Percentiles rank a stretch among this genome's conserved stretches.
Conservation (phyloP, 1,139 yeast species). For the Sugiyamaella sp. region DNA sequence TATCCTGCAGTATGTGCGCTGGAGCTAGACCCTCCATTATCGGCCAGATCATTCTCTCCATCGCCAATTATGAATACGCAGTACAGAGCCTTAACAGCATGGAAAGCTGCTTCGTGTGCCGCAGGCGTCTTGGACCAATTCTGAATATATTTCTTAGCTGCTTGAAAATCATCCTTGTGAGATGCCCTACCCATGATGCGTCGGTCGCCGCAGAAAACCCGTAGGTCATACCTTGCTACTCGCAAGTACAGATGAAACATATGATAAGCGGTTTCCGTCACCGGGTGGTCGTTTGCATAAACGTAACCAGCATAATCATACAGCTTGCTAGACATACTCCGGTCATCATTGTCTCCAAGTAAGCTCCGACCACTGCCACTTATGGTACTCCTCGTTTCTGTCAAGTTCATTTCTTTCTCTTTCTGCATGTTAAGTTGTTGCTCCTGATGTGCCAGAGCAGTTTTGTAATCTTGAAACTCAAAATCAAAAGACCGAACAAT, state of each 20-base stretch:
- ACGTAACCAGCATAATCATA: not conserved
- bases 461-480: slow-evolving; percentile 1
- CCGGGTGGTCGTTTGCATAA: slow-evolving; percentile 15
- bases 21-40: not conserved
- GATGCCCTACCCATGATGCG: slow-evolving; percentile 77
- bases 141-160: slow-evolving; percentile 41
- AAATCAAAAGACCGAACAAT: slow-evolving; percentile 15
- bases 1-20: slow-evolving; percentile 17
- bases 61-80: slow-evolving; percentile 17
- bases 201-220: slow-evolving; percentile 46
- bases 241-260: slow-evolving; percentile 12
- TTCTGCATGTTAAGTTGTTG: not conserved
- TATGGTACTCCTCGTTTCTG: slow-evolving; percentile 6
- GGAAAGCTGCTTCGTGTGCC: slow-evolving; percentile 38
- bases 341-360: not conserved
- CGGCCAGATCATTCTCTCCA: slow-evolving; percentile 33
- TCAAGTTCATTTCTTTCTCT: not conserved
- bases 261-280: slow-evolving; percentile 11
- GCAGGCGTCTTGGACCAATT: slow-evolving; percentile 33
- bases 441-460: slow-evolving; percentile 9
- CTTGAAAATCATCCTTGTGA: slow-evolving; percentile 56
- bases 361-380: slow-evolving; percentile 10
- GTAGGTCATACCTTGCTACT: slow-evolving; percentile 12
- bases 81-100: slow-evolving; percentile 25
- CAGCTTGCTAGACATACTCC: not conserved